A percentile compares a stretch with the other conserved stretches of the same genome.
Conservation (phyloP, 2,329 filamentous ascomycete genomes). For the Paracoccidioides lutzii region DNA sequence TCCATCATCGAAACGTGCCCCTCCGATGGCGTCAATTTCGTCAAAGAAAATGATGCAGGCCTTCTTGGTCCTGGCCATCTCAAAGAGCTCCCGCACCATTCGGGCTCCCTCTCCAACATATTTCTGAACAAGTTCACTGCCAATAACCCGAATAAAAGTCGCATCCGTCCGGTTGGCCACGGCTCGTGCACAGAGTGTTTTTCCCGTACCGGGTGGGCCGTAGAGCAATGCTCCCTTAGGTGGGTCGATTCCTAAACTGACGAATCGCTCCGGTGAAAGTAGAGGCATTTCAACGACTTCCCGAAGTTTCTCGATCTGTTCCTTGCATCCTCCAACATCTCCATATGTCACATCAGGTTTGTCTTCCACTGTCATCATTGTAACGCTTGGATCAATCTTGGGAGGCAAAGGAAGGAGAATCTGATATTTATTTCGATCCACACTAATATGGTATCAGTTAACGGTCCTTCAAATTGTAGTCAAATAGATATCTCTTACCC, state of each 20-base stretch:
- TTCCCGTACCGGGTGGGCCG: slow-evolving; percentile 94
- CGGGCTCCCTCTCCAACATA: slow-evolving; percentile 96
- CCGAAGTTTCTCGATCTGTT: slow-evolving; percentile 97
- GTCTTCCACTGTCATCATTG: slow-evolving; percentile 99
- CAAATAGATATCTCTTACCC: slow-evolving; percentile 39
- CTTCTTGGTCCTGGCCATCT: slow-evolving; percentile 99
- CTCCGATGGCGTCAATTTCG: slow-evolving; percentile 92
- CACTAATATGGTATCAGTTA: slow-evolving; percentile 34
- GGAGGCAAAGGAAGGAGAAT: slow-evolving; percentile 91
- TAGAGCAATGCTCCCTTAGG: slow-evolving; percentile 96
- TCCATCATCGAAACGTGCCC: slow-evolving; percentile 90
- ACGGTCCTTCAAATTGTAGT: not conserved
- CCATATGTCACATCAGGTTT: slow-evolving; percentile 99
- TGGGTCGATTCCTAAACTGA: slow-evolving; percentile 96
- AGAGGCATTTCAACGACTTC: slow-evolving; percentile 98
- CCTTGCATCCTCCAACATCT: slow-evolving; percentile 97
- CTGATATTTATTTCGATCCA: slow-evolving; percentile 98
- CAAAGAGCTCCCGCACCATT: slow-evolving; percentile 97
- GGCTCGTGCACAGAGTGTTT: slow-evolving; percentile 92
- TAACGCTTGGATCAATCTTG: slow-evolving; percentile 97
- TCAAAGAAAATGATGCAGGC: slow-evolving; percentile 99
- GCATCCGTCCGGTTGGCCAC: slow-evolving; percentile 97
- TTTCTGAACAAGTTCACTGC: slow-evolving; percentile 94
- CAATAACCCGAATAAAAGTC: slow-evolving; percentile 97
- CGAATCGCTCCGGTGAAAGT: slow-evolving; percentile 89